Percentiles rank a stretch among this genome's conserved stretches.
Evolutionary conservation across 345 rosid genomes (phyloP).

Genomic region (Citrus unshiu): DNA sequence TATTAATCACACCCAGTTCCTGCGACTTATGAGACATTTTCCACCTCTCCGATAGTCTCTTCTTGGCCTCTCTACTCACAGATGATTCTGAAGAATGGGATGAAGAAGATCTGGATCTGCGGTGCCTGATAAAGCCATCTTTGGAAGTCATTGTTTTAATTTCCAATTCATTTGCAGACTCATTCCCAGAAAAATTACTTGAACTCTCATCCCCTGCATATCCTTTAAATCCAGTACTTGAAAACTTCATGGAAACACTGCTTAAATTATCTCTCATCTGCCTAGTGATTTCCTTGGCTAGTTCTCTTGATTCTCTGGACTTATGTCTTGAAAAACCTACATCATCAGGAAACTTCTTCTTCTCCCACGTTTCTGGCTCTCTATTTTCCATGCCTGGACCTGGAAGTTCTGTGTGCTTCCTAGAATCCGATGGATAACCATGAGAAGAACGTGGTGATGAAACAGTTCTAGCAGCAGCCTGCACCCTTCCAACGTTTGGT

Average conservation of each 20-base stretch:
- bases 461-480: slow-evolving; percentile 34
- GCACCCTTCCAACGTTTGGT: slow-evolving; percentile 68
- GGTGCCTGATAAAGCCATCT: slow-evolving; percentile 38
- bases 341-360: slow-evolving; percentile 45
- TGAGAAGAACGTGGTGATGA: slow-evolving; percentile 53
- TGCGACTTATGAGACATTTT: slow-evolving; percentile 62
- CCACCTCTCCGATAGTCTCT: slow-evolving; percentile 98
- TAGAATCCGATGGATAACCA: slow-evolving; percentile 43
- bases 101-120: slow-evolving; percentile 35
- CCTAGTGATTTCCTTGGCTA: slow-evolving; percentile 61
- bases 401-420: slow-evolving; percentile 29
- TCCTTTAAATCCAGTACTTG: slow-evolving; percentile 51
- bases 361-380: slow-evolving; percentile 31
- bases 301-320: slow-evolving; percentile 63
- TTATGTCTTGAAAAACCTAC: slow-evolving; percentile 45
- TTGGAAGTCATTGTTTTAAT: slow-evolving; percentile 36
- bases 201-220: slow-evolving; percentile 85
- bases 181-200: slow-evolving; percentile 55
- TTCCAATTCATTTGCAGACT: slow-evolving; percentile 70
- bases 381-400: slow-evolving; percentile 36
- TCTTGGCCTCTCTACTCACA: slow-evolving; percentile 80
- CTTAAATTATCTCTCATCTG: slow-evolving; percentile 49
- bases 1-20: slow-evolving; percentile 45
- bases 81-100: slow-evolving; percentile 60
- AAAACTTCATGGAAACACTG: slow-evolving; percentile 37